Base-by-base conservation (phyloP, 2,329 filamentous ascomycete species). In the Beauveria varroae region DNA sequence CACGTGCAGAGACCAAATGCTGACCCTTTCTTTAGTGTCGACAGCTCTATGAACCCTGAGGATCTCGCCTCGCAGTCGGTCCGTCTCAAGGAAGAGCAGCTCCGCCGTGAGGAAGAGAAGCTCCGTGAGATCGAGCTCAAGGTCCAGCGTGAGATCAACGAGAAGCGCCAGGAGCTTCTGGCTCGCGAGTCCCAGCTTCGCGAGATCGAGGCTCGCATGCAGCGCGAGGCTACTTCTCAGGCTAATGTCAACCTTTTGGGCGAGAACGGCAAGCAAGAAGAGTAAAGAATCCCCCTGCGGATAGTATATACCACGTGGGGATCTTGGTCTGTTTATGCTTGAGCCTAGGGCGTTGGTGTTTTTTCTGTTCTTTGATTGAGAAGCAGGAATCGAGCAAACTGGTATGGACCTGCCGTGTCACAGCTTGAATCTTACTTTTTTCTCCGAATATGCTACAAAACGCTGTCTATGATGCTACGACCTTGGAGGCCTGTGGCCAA, bases 81-180 rank as follows among this genome's bases (percentile, higher is more conserved):
- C 65, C 92, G 95, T 67, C 88, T 99, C 76, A 99, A 99, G 91
- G 95, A 99, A 77, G 95, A 99, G 79, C 95, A 99, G 78, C 90
- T 99, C 69, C 91, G 95, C 74, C 92, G 95, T 72, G 95, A 99
- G 79, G 95, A 99, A 81, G 95, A 99, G 89, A 99, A 99, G 84
- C 88, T 99, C 66, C 91, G 95, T 77, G 95, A 99, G 81, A 98
- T 99, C 75, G 95, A 99, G 76, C 83, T 97, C 81, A 99, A 99
- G 88, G 95, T 99, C 65, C 95, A 99, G 81, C 91, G 95, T 74
- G 95, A 99, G 79, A 99, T 99, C 82, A 96, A 97, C 80, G 95
- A 98, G 86, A 99, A 99, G 86, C 88, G 95, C 80, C 95, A 99
- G 81, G 95, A 99, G 79, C 85, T 99, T 65, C 76, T 99, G 78